Evolutionary conservation across 2,329 filamentous ascomycete genomes (phyloP).

Genomic region (Pseudofabraea citricarpa): DNA sequence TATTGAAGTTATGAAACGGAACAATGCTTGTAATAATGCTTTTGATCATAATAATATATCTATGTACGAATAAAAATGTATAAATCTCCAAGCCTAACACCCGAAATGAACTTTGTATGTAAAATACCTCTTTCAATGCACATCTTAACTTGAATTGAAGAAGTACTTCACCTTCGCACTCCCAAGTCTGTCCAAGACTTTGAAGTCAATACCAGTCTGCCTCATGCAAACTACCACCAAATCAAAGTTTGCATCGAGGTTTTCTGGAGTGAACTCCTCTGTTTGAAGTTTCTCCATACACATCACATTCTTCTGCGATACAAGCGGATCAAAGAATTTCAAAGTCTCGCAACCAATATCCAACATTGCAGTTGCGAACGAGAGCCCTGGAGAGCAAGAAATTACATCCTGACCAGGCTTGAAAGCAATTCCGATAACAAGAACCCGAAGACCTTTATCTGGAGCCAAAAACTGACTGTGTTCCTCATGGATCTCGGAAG

Average conservation of each 20-base stretch:
- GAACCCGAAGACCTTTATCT: not conserved
- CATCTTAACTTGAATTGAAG: too few relatives aligned
- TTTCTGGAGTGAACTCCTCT: not conserved
- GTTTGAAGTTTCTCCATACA: not conserved
- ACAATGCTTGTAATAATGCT: too few relatives aligned
- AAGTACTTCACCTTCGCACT: not conserved
- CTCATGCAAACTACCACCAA: slow-evolving; percentile 3
- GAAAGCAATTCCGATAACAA: slow-evolving; percentile 4
- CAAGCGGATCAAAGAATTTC: slow-evolving; percentile 1
- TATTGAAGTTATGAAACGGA: too few relatives aligned
- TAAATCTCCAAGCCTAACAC: too few relatives aligned
- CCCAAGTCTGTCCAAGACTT: not conserved
- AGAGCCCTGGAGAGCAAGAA: not conserved
- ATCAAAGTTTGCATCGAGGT: slow-evolving; percentile 1
- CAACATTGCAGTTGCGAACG: not conserved
- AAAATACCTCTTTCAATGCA: too few relatives aligned
- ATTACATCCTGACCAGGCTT: slow-evolving; percentile 4
- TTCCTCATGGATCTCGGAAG: not conserved
- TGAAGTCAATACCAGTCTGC: slow-evolving; percentile 3
- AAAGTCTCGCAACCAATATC: not conserved
- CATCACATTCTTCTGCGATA: not conserved
- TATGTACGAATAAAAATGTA: too few relatives aligned
- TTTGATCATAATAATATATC: too few relatives aligned
- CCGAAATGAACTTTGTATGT: too few relatives aligned
- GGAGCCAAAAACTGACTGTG: not conserved